Conservation (phyloP, 768 basidiomycete genomes). For the Amanita muscaria region DNA sequence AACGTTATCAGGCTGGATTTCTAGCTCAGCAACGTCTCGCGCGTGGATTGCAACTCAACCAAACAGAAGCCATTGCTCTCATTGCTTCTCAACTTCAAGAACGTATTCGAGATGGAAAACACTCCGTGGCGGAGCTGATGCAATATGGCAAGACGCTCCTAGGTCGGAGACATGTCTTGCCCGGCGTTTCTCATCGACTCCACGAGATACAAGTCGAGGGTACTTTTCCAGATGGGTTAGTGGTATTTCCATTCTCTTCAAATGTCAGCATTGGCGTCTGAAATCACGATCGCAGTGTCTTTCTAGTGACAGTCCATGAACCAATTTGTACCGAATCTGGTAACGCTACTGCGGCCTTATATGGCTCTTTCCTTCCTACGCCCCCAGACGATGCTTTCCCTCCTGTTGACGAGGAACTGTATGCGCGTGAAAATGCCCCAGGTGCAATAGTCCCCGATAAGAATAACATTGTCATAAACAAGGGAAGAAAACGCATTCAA, state of each 20-base stretch:
- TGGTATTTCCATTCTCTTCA: not conserved
- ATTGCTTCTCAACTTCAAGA: slow-evolving; percentile 93
- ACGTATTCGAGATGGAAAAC: slow-evolving; percentile 81
- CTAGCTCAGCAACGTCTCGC: slow-evolving; percentile 94
- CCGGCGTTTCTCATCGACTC: slow-evolving; percentile 64
- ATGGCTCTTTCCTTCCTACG: slow-evolving; percentile 86
- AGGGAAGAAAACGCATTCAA: slow-evolving; percentile 56
- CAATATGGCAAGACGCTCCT: slow-evolving; percentile 83
- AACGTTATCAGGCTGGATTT: slow-evolving; percentile 77
- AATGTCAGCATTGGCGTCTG: slow-evolving; percentile 1
- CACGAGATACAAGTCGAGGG: slow-evolving; percentile 94
- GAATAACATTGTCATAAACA: slow-evolving; percentile 67
- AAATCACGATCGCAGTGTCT: slow-evolving; percentile 42
- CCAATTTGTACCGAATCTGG: slow-evolving; percentile 84
- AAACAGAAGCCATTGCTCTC: slow-evolving; percentile 80
- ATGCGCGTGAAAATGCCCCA: slow-evolving; percentile 48
- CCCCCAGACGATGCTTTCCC: slow-evolving; percentile 65
- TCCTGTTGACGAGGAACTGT: slow-evolving; percentile 34
- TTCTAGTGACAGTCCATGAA: slow-evolving; percentile 96
- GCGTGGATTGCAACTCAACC: slow-evolving; percentile 82
- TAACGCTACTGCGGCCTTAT: slow-evolving; percentile 76
- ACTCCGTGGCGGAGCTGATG: slow-evolving; percentile 89
- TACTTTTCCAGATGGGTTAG: slow-evolving; percentile 80
- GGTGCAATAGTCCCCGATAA: slow-evolving; percentile 68
- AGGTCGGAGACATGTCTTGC: slow-evolving; percentile 82